Evolutionary conservation across 306 rosid genomes (phyloP).

Genomic region (Medicago arabica): DNA sequence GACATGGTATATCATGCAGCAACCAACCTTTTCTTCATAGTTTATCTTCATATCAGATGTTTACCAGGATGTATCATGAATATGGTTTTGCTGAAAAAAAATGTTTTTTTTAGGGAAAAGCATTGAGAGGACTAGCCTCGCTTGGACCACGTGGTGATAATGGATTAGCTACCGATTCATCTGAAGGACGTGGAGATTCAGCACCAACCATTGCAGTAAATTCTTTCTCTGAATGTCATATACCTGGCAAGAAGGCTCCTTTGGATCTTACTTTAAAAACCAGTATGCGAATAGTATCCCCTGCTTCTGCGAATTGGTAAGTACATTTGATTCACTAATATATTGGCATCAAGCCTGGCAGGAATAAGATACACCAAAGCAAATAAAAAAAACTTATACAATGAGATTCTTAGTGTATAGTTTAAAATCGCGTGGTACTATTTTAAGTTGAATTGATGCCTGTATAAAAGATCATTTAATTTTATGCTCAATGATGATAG

Average conservation of each 20-base stretch:
- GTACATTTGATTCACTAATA: conserved; percentile 42
- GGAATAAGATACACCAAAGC: conserved; percentile 28
- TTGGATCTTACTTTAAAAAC: conserved; percentile 92
- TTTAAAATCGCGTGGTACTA: background rate
- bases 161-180: conserved; percentile 56
- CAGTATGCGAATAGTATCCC: conserved; percentile 67
- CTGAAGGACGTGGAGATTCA: conserved; percentile 48
- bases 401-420: conserved; percentile 13
- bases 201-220: conserved; percentile 48
- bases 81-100: conserved; percentile 8
- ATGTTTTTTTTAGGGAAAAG: conserved; percentile 74
- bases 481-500: conserved; percentile 17
- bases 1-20: conserved; percentile 70
- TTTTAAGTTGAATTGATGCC: conserved; percentile 9
- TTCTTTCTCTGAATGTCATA: conserved; percentile 53
- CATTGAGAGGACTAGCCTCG: conserved; percentile 77
- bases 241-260: conserved; percentile 78
- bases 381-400: conserved; percentile 24
- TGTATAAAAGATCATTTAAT: conserved; percentile 4
- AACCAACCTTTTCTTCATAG: conserved; percentile 8
- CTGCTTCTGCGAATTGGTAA: conserved; percentile 68
- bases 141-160: conserved; percentile 40
- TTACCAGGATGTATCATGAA: conserved; percentile 18
- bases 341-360: conserved; percentile 16
- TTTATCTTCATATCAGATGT: conserved; percentile 18